phyloP scores from a whole-genome alignment of 1,284 basidiomycete genomes.

The Boletus subluridellus region DNA sequence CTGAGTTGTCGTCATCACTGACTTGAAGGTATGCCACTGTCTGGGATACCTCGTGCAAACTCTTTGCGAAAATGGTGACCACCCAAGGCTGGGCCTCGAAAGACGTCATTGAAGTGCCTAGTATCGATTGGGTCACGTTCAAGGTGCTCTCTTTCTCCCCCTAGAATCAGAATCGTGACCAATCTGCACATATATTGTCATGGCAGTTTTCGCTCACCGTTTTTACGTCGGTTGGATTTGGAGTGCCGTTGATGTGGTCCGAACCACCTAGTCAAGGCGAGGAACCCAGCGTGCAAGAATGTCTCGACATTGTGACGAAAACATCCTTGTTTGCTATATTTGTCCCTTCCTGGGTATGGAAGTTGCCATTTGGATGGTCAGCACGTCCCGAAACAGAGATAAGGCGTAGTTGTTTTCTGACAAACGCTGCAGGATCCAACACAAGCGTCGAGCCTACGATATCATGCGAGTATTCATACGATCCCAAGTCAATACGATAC shows the following conservation, averaged over 20 bases:
- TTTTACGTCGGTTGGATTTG: slow-evolving; percentile 51
- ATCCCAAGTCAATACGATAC: slow-evolving; percentile 39
- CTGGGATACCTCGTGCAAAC: slow-evolving; percentile 38
- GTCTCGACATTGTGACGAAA: slow-evolving; percentile 40
- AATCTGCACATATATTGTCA: neutral
- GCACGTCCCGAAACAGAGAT: neutral
- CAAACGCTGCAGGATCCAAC: slow-evolving; percentile 15
- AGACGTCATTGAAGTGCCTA: slow-evolving; percentile 36
- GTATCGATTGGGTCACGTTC: slow-evolving; percentile 41
- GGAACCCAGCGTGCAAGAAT: slow-evolving; percentile 42
- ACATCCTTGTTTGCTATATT: slow-evolving; percentile 27
- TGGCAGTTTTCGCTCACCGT: slow-evolving; percentile 46
- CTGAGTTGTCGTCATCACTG: neutral
- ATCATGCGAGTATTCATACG: slow-evolving; percentile 38
- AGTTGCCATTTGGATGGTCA: neutral
- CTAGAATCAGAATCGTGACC: neutral
- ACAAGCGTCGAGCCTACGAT: slow-evolving; percentile 27
- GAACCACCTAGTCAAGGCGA: slow-evolving; percentile 35
- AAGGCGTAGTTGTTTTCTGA: slow-evolving; percentile 29
- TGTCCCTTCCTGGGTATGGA: slow-evolving; percentile 28
- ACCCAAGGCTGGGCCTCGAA: slow-evolving; percentile 42
- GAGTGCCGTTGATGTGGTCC: slow-evolving; percentile 46
- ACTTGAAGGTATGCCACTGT: slow-evolving; percentile 24
- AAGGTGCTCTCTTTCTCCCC: slow-evolving; percentile 34
- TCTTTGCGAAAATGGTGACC: slow-evolving; percentile 39